These are phyloP conservation scores for Massariosphaeria phaeospora DNA, from an alignment of 495 filamentous ascomycete species.

Conservation along the genomic window DNA sequence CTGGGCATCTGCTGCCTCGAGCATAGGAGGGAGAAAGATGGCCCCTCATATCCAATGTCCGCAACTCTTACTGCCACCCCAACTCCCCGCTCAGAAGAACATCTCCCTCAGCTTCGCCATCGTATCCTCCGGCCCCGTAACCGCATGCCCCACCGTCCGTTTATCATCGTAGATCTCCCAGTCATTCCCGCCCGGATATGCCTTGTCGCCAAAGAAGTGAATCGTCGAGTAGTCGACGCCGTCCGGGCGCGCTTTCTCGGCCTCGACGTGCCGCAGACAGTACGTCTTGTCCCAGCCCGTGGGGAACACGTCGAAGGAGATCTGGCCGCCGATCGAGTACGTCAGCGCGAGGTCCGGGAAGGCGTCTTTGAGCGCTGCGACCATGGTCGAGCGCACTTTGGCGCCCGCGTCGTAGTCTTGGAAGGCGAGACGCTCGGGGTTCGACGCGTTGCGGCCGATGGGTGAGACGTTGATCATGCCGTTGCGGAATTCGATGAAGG, in stretches of 20 bases:
- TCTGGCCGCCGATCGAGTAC: conserved; percentile 93
- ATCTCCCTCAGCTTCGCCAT: conserved; percentile 67
- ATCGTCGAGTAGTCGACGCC: conserved; percentile 77
- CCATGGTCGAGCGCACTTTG: conserved; percentile 49
- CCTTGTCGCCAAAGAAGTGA: conserved; percentile 99
- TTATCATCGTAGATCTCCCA: conserved; percentile 84
- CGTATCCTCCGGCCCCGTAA: conserved; percentile 77
- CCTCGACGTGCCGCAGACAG: conserved; percentile 80
- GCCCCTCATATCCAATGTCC: no score
- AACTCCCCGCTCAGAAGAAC: conserved; percentile 46
- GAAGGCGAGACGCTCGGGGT: conserved; percentile 74
- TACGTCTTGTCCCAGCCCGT: conserved; percentile 99
- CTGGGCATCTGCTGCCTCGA: no score
- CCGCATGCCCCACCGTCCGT: conserved; percentile 77
- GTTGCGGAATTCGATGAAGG: conserved; percentile 93
- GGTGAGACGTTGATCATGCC: conserved; percentile 96
- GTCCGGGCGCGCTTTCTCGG: conserved; percentile 63
- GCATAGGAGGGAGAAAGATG: no score
- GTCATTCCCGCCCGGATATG: conserved; percentile 82
- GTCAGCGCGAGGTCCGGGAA: conserved; percentile 82
- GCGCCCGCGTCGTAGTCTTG: conserved; percentile 71
- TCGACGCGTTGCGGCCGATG: conserved; percentile 82
- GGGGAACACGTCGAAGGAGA: conserved; percentile 98
- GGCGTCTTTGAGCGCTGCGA: conserved; percentile 67
- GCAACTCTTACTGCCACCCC: no score